A percentile compares a stretch with the other conserved stretches of the same genome.
These are phyloP conservation scores for Oryza coarctata DNA, from an alignment of 176 grass and related monocot genomes.

Conservation along the genomic window DNA sequence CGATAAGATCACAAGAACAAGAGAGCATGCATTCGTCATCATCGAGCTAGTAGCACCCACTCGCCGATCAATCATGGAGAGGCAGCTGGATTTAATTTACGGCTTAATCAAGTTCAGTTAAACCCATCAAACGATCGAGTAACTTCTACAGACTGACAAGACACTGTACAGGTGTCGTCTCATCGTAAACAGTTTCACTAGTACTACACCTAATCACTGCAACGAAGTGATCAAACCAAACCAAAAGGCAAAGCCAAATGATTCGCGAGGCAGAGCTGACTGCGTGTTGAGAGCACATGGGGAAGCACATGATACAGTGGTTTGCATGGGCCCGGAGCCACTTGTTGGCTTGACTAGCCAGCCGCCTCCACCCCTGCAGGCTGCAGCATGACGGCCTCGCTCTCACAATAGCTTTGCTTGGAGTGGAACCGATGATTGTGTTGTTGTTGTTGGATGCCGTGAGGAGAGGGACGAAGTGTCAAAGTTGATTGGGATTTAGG, in stretches of 20 bases:
- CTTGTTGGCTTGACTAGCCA: neutral
- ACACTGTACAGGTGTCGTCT: neutral
- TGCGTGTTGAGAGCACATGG: neutral
- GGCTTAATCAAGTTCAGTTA: neutral
- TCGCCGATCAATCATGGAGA: neutral
- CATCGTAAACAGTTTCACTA: neutral
- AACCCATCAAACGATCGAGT: neutral
- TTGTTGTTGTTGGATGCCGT: neutral
- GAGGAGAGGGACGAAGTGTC: no score
- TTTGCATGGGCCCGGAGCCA: neutral
- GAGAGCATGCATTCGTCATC: neutral
- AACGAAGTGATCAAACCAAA: neutral
- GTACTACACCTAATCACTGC: neutral
- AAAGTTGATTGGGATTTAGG: neutral
- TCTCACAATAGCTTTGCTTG: neutral
- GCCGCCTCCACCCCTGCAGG: neutral
- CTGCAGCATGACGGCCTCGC: neutral
- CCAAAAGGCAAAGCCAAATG: neutral
- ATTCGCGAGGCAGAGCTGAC: neutral
- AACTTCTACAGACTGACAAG: neutral
- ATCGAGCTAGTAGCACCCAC: neutral
- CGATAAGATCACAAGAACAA: neutral
- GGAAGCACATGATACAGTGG: neutral
- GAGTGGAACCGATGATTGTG: conserved; percentile 26
- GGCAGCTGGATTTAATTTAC: neutral